phyloP scores from a whole-genome alignment of 2,329 filamentous ascomycete species.

The Epichloe coenophiala region DNA sequence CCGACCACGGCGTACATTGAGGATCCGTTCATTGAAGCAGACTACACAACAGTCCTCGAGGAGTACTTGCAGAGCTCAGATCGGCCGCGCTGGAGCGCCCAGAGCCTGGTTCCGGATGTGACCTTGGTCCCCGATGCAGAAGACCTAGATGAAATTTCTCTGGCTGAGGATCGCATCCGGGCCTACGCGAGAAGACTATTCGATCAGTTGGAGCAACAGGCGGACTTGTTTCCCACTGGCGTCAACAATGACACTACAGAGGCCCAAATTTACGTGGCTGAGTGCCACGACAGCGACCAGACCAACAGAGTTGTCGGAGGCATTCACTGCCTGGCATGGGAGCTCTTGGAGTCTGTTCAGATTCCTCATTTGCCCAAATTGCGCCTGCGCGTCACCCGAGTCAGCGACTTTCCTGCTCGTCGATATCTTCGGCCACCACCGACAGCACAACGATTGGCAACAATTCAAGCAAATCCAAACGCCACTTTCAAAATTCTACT shows the following conservation, averaged over 20 bases:
- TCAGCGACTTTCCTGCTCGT: slow-evolving; percentile 12
- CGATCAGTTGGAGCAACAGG: slow-evolving; percentile 8
- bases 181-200: slow-evolving; percentile 11
- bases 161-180: slow-evolving; percentile 10
- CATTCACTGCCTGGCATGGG: slow-evolving; percentile 17
- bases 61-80: slow-evolving; percentile 14
- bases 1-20: slow-evolving; percentile 6
- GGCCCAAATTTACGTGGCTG: slow-evolving; percentile 13
- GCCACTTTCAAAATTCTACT: slow-evolving; percentile 14
- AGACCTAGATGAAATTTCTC: slow-evolving; percentile 4
- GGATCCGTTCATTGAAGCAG: slow-evolving; percentile 13
- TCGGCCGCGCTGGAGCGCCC: slow-evolving; percentile 9
- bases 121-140: neutral
- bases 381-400: slow-evolving; percentile 12
- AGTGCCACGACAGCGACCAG: slow-evolving; percentile 10
- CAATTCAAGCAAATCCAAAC: slow-evolving; percentile 9
- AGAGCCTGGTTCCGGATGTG: slow-evolving; percentile 7
- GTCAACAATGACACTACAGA: slow-evolving; percentile 3
- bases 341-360: slow-evolving; percentile 13
- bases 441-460: slow-evolving; percentile 7
- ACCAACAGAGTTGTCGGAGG: slow-evolving; percentile 2
- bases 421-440: slow-evolving; percentile 2
- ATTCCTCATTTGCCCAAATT: slow-evolving; percentile 9
- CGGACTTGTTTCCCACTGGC: slow-evolving; percentile 4
- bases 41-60: slow-evolving; percentile 15